Evolutionary conservation across 106 monocot species (phyloP).

Genomic region (Dioscorea zingiberensis): DNA sequence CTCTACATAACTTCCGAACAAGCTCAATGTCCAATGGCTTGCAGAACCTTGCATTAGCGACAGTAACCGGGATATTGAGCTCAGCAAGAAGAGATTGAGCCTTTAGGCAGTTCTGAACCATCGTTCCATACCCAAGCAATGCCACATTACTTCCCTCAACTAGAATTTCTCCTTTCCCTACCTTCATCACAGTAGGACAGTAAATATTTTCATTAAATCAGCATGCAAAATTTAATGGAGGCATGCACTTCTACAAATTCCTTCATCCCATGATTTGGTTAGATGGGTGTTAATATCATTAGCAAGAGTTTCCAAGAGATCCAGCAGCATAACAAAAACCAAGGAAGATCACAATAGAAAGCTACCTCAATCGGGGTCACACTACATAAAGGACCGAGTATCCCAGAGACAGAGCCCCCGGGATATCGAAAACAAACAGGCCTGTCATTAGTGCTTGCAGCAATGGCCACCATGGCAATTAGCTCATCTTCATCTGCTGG

Average conservation of each 20-base stretch:
- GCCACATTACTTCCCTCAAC: conserved; percentile 55
- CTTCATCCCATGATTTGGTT: too few relatives aligned
- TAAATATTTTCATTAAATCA: too few relatives aligned
- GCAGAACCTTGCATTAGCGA: conserved; percentile 84
- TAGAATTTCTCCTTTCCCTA: conserved; percentile 74
- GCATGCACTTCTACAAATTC: too few relatives aligned
- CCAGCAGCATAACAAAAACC: neutral
- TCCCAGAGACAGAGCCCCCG: conserved; percentile 29
- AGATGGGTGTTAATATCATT: too few relatives aligned
- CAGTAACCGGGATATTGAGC: conserved; percentile 54
- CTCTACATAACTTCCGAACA: conserved; percentile 44
- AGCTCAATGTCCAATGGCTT: conserved; percentile 85
- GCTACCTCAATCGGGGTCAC: conserved; percentile 41
- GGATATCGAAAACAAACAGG: conserved; percentile 75
- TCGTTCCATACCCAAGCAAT: conserved; percentile 67
- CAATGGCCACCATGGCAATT: conserved; percentile 61
- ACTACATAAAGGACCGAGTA: conserved; percentile 3
- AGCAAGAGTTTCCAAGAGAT: too few relatives aligned
- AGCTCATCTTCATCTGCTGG: conserved; percentile 66
- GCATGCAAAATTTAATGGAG: too few relatives aligned
- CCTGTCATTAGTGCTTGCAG: conserved; percentile 38
- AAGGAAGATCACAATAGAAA: neutral
- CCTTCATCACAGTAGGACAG: conserved; percentile 17
- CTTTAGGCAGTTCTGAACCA: conserved; percentile 76
- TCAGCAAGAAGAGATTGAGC: conserved; percentile 47